Conservation (phyloP, 2,329 filamentous ascomycete genomes). For the Aspergillus japonicus region DNA sequence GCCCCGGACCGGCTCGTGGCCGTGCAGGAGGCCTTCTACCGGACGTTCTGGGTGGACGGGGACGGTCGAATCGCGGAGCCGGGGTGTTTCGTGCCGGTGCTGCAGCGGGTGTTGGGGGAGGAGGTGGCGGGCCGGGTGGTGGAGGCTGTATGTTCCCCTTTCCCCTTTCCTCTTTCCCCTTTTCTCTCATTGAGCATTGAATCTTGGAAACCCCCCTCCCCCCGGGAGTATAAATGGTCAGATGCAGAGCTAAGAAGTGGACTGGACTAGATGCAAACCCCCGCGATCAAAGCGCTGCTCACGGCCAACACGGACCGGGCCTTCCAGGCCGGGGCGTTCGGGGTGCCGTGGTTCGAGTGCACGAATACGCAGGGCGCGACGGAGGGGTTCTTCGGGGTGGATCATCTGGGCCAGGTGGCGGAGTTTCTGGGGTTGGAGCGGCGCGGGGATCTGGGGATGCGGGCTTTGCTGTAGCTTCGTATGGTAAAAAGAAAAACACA, state of each 20-base stretch:
- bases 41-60: constrained; percentile 53
- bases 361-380: constrained; percentile 54
- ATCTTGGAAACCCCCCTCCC: no score
- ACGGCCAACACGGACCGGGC: constrained; percentile 52
- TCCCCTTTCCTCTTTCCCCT: no score
- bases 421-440: constrained; percentile 54
- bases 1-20: constrained; percentile 43
- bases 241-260: no score
- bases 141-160: constrained; percentile 36
- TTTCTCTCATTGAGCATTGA: neutral
- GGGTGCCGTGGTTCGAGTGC: constrained; percentile 60
- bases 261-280: constrained; percentile 21
- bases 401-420: constrained; percentile 57
- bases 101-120: constrained; percentile 49
- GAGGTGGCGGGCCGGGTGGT: constrained; percentile 44
- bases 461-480: constrained; percentile 24
- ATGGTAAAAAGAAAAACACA: no score
- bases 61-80: constrained; percentile 45
- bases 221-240: no score
- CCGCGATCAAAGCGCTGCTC: constrained; percentile 50
- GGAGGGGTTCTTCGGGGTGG: constrained; percentile 60
- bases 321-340: constrained; percentile 57
- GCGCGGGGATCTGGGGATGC: constrained; percentile 29
- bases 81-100: constrained; percentile 45
- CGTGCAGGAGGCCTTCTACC: constrained; percentile 50